Percentiles rank a stretch among this genome's conserved stretches.
These are phyloP conservation scores for Neonectria ditissima DNA, from an alignment of 2,329 filamentous ascomycete genomes.

Conservation along the genomic window DNA sequence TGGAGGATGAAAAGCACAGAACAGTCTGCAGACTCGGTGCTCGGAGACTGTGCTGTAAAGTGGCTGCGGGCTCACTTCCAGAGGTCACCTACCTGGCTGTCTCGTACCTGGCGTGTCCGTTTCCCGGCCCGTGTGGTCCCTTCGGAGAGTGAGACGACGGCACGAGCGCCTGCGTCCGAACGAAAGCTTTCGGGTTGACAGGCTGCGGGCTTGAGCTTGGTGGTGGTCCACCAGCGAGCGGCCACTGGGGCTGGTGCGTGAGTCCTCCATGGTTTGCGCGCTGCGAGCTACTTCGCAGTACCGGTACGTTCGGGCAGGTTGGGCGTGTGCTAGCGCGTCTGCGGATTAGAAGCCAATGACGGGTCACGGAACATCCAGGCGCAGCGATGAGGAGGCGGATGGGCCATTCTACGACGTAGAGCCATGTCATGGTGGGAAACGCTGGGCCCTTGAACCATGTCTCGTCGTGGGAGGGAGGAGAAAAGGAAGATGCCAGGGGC, in stretches of 20 bases:
- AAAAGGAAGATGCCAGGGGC: slow-evolving; percentile 25
- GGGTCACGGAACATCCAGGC: slow-evolving; percentile 21
- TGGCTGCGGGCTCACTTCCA: neutral
- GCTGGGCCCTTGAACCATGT: slow-evolving; percentile 39
- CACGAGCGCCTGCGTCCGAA: slow-evolving; percentile 35
- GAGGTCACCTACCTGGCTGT: slow-evolving; percentile 4
- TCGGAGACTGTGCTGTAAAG: neutral
- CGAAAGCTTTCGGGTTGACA: slow-evolving; percentile 23
- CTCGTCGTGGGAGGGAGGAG: slow-evolving; percentile 18
- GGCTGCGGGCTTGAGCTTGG: slow-evolving; percentile 16
- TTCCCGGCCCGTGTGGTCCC: slow-evolving; percentile 37
- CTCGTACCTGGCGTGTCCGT: slow-evolving; percentile 30
- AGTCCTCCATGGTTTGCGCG: neutral
- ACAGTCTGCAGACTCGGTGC: neutral
- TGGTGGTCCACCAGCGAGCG: neutral
- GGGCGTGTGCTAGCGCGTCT: slow-evolving; percentile 28
- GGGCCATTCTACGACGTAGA: slow-evolving; percentile 35
- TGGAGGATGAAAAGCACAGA: neutral
- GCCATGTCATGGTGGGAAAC: slow-evolving; percentile 32
- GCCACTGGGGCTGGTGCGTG: neutral
- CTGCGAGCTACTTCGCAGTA: slow-evolving; percentile 23
- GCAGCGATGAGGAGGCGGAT: slow-evolving; percentile 26
- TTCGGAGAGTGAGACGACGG: slow-evolving; percentile 43
- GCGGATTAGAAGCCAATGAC: slow-evolving; percentile 26
- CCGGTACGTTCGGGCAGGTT: slow-evolving; percentile 26